Conservation (phyloP, 495 filamentous ascomycete species). For the Parathielavia appendiculata region DNA sequence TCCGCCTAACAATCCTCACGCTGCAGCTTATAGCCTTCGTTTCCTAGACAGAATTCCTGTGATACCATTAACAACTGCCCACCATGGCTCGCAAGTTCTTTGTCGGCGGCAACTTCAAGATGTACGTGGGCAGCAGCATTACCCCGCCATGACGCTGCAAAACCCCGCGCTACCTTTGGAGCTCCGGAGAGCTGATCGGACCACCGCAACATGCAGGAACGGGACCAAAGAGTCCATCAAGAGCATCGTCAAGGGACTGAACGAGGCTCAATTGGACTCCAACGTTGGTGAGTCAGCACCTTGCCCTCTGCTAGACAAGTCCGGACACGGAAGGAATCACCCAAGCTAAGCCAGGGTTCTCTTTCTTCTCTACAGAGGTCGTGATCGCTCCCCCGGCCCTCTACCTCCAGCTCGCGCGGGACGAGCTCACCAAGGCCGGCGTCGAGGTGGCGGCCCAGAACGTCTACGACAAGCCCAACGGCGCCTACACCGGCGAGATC, state of each 20-base stretch:
- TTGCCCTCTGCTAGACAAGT: too few species aligned
- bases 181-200: constrained; percentile 22
- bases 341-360: constrained; percentile 4
- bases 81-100: constrained; percentile 96
- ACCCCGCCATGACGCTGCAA: constrained; percentile 28
- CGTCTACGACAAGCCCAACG: constrained; percentile 92
- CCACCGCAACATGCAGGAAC: constrained; percentile 58
- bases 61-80: constrained; percentile 23
- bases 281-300: constrained; percentile 52
- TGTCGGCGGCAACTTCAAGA: constrained; percentile 99
- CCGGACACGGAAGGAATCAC: not conserved
- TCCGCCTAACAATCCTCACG: not conserved
- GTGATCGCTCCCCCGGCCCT: constrained; percentile 87
- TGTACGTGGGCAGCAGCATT: constrained; percentile 49
- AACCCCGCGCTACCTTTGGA: constrained; percentile 22
- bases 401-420: constrained; percentile 80
- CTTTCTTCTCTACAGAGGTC: constrained; percentile 66
- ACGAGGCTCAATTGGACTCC: constrained; percentile 65
- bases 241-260: constrained; percentile 81
- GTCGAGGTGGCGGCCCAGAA: constrained; percentile 90
- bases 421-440: constrained; percentile 52
- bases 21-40: not conserved
- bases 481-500: constrained; percentile 97
- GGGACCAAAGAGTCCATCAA: constrained; percentile 81
- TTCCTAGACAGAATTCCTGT: not conserved